Base-by-base conservation (phyloP, 768 basidiomycete genomes). In the Lactarius sp. region DNA sequence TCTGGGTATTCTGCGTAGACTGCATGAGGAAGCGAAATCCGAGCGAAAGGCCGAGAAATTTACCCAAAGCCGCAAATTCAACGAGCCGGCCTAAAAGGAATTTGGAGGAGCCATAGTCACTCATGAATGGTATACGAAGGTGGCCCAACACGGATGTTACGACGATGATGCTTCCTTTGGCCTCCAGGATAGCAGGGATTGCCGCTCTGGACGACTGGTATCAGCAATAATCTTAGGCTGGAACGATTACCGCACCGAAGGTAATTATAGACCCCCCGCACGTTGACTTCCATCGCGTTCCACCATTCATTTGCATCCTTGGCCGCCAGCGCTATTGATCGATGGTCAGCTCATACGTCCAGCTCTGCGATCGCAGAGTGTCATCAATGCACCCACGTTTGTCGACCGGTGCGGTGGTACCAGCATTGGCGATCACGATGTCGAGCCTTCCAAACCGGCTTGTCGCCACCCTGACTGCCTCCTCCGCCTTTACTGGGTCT, bases 351-450 rank as follows among this genome's bases (percentile, higher is more conserved):
- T 5, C 36, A n/a, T n/a, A n/a, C 14, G 5, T 34, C 41, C 3
- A 7, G 20, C 27, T 13, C 12, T 22, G 18, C 27, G 7, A 37
- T 18, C 12, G 39, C 39, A n/a, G 46, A 46, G 46, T 3, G 18
- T 7, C 18, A 13, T 41, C 34, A 18, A 59, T 7, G 14, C 39
- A 51, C 37, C n/a, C 27, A 62, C 52, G 34, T 33, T 55, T 47
- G 33, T 56, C 54, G 27, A 27, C 31, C 9, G 46, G 16, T n/a
- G 42, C 10, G 6, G n/a, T 8, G 6, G 54, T 39, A 12, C 72
- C 73, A 3, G 75, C 73, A 58, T 71, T 74, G 20, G 68, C 69
- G 13, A 75, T 34, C 22, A 71, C 62, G 34, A 74, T 66, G 55
- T 76, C 74, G 2, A 75, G 67, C 13, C 59, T 56, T 6, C 72